Percentiles rank a stretch among this genome's conserved stretches.
Conservation (phyloP, 164 flowering plant species). For the Sextonia rubra region DNA sequence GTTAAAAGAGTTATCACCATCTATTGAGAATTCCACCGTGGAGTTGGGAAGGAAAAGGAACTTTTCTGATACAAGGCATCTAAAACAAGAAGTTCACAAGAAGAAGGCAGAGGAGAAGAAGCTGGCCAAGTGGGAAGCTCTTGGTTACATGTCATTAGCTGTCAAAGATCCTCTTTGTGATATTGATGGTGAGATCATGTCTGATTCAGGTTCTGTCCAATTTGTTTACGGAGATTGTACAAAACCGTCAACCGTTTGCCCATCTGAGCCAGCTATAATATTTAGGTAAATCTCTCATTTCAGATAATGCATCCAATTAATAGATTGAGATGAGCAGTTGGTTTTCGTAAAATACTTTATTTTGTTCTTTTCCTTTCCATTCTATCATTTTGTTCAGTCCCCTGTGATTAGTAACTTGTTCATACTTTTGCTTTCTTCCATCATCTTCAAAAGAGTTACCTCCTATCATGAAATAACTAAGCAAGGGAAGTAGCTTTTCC, state of each 20-base stretch:
- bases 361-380: too few species aligned
- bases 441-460: too few species aligned
- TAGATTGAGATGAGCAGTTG: background rate
- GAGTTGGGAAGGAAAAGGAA: constrained; percentile 39
- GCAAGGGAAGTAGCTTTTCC: too few species aligned
- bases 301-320: background rate
- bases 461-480: too few species aligned
- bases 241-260: constrained; percentile 48
- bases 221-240: constrained; percentile 97
- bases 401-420: background rate
- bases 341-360: background rate
- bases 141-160: constrained; percentile 69
- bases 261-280: constrained; percentile 66
- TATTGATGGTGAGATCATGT: constrained; percentile 30
- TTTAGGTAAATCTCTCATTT: constrained; percentile 50
- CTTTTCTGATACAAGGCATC: constrained; percentile 39
- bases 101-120: constrained; percentile 78
- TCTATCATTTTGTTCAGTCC: too few species aligned
- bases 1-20: constrained; percentile 51
- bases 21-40: constrained; percentile 20
- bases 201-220: constrained; percentile 62
- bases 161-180: constrained; percentile 42
- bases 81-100: constrained; percentile 54
- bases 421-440: too few species aligned
- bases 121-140: constrained; percentile 75